phyloP scores from a whole-genome alignment of 1,139 yeast species.

The Debaryomycetaceae sp. region DNA sequence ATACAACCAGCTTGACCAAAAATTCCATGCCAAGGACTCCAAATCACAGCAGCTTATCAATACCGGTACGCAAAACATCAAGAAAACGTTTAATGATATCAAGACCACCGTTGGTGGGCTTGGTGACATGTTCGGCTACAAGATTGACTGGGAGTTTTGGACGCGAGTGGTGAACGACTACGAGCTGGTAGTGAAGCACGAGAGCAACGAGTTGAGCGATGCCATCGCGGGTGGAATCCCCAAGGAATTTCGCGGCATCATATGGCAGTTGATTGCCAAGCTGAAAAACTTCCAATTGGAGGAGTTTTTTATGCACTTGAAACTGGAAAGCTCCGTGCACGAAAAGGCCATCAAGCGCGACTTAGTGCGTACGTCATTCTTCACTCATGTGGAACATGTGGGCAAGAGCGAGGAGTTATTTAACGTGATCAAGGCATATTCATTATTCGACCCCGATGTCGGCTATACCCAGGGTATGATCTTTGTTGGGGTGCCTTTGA shows the following conservation, averaged over 20 bases:
- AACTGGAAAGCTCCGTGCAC: slow-evolving; percentile 53
- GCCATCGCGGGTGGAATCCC: slow-evolving; percentile 80
- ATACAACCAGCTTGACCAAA: slow-evolving; percentile 25
- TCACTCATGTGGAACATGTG: slow-evolving; percentile 54
- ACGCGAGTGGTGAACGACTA: slow-evolving; percentile 73
- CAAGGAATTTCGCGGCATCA: slow-evolving; percentile 74
- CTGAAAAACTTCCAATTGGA: slow-evolving; percentile 72
- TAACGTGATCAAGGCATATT: slow-evolving; percentile 77
- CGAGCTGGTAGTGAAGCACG: slow-evolving; percentile 55
- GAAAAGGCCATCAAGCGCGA: slow-evolving; percentile 80
- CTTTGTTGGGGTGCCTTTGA: slow-evolving; percentile 78
- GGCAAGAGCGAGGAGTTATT: slow-evolving; percentile 55
- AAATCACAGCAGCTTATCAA: slow-evolving; percentile 45
- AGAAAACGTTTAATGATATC: slow-evolving; percentile 55
- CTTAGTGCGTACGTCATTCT: slow-evolving; percentile 78
- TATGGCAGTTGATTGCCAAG: slow-evolving; percentile 89
- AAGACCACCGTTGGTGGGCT: slow-evolving; percentile 45
- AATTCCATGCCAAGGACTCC: slow-evolving; percentile 27
- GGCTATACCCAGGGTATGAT: slow-evolving; percentile 99
- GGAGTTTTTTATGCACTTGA: slow-evolving; percentile 57
- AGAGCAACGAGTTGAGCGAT: slow-evolving; percentile 54
- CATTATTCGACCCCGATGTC: slow-evolving; percentile 83
- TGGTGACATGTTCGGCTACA: slow-evolving; percentile 32
- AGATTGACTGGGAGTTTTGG: slow-evolving; percentile 86
- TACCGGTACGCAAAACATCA: slow-evolving; percentile 59